Evolutionary conservation across 2,329 filamentous ascomycete genomes (phyloP).

Genomic region (Penicillium rolfsii): DNA sequence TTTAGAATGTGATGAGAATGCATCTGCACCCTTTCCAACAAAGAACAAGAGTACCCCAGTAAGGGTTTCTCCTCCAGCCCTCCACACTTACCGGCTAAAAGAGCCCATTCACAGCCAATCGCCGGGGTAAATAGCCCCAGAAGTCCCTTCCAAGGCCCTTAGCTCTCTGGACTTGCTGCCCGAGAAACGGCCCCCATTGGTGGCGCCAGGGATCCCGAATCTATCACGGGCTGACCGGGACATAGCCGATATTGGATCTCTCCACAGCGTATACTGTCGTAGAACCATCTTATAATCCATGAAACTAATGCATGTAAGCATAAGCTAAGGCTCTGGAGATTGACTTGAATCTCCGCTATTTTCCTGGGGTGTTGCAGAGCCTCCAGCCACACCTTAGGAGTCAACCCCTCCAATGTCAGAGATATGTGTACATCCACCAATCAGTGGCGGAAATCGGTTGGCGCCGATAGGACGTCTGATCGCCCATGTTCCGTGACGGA

Average conservation of each 20-base stretch:
- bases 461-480: background rate
- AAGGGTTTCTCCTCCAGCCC: background rate
- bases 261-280: background rate
- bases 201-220: constrained; percentile 7
- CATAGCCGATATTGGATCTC: constrained; percentile 1
- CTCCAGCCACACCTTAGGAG: background rate
- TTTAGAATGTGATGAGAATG: constrained; percentile 1
- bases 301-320: constrained; percentile 3
- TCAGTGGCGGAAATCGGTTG: background rate
- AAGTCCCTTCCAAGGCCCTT: background rate
- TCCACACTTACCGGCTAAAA: background rate
- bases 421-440: background rate
- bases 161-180: background rate
- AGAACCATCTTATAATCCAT: background rate
- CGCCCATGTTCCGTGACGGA: background rate
- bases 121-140: background rate
- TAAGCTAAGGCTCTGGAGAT: background rate
- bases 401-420: background rate
- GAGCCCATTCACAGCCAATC: background rate
- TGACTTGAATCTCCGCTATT: background rate
- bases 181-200: constrained; percentile 2
- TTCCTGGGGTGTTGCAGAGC: background rate
- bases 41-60: background rate
- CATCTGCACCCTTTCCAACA: background rate
- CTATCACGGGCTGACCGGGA: constrained; percentile 6